Percentiles rank a stretch among this genome's conserved stretches.
Conservation (phyloP, 257 asterid species). For the Salvia rosmarinus region DNA sequence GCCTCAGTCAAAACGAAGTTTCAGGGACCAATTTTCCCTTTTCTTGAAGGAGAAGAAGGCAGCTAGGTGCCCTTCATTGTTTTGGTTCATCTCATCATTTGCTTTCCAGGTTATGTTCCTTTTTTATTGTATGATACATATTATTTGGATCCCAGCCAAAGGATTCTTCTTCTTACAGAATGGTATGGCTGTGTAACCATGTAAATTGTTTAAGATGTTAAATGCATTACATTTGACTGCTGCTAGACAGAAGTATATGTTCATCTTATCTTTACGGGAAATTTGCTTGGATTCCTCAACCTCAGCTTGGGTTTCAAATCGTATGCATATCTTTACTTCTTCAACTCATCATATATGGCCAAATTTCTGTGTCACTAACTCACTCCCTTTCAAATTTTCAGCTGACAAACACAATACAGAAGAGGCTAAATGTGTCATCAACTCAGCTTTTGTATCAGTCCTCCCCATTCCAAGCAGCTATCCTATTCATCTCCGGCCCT, state of each 20-base stretch:
- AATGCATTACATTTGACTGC: conserved; percentile 1
- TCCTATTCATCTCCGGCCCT: conserved; percentile 76
- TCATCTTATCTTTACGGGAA: neutral
- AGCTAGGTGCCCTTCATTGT: conserved; percentile 73
- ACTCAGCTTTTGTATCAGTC: conserved; percentile 88
- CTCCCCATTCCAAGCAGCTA: conserved; percentile 89
- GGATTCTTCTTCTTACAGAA: conserved; percentile 8
- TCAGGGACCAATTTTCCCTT: conserved; percentile 59
- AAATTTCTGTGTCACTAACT: neutral
- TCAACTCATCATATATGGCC: too few species aligned
- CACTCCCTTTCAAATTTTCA: conserved; percentile 34
- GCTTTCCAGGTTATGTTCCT: conserved; percentile 69
- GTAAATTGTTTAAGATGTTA: conserved; percentile 4
- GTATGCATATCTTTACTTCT: conserved; percentile 42
- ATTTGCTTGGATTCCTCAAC: too few species aligned
- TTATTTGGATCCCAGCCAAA: conserved; percentile 22
- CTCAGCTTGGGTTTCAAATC: too few species aligned
- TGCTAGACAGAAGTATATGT: neutral
- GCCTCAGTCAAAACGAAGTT: conserved; percentile 72
- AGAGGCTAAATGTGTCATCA: conserved; percentile 80
- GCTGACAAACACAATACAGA: conserved; percentile 93
- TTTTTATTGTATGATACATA: conserved; percentile 21
- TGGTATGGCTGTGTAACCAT: conserved; percentile 23
- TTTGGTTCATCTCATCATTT: conserved; percentile 72
- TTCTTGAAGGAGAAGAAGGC: conserved; percentile 77